Conservation (phyloP, 139 green algal genomes). For the Micromonas pusilla region DNA sequence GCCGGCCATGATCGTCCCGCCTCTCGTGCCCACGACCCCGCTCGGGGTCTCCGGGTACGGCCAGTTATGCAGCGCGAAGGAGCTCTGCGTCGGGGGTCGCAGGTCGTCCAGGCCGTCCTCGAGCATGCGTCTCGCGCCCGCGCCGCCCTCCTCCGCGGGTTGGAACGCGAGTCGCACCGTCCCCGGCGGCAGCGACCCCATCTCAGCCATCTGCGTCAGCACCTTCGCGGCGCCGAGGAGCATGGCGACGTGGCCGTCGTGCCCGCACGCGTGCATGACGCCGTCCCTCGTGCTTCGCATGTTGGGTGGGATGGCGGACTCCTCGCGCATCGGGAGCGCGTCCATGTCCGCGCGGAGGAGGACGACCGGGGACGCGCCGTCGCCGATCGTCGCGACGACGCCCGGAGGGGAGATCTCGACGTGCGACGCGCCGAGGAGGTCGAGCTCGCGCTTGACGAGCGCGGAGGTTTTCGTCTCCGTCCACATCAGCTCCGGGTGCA, state of each 20-base stretch:
- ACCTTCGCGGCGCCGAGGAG: constrained; percentile 72
- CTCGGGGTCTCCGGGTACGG: constrained; percentile 60
- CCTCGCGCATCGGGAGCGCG: constrained; percentile 68
- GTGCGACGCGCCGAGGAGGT: constrained; percentile 57
- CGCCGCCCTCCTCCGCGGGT: constrained; percentile 23
- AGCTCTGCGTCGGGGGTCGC: constrained; percentile 54
- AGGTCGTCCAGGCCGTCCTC: constrained; percentile 9
- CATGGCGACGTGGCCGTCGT: constrained; percentile 81
- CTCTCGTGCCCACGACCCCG: constrained; percentile 50
- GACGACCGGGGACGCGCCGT: constrained; percentile 49
- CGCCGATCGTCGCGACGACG: constrained; percentile 64
- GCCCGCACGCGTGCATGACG: constrained; percentile 85
- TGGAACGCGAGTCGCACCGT: constrained; percentile 83
- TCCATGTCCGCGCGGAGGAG: constrained; percentile 83
- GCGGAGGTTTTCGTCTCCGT: constrained; percentile 63
- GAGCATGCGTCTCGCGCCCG: constrained; percentile 24
- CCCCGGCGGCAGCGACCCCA: background rate
- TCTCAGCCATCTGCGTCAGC: constrained; percentile 34
- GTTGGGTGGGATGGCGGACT: constrained; percentile 6
- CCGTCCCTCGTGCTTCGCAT: constrained; percentile 28
- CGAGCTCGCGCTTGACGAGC: constrained; percentile 49
- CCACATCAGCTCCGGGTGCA: constrained; percentile 58
- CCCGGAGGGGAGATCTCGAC: constrained; percentile 57
- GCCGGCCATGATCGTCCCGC: constrained; percentile 74
- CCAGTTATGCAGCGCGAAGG: constrained; percentile 51